Conservation (phyloP, 805 yeast genomes). For the Kregervanrija pseudodelftensis region DNA sequence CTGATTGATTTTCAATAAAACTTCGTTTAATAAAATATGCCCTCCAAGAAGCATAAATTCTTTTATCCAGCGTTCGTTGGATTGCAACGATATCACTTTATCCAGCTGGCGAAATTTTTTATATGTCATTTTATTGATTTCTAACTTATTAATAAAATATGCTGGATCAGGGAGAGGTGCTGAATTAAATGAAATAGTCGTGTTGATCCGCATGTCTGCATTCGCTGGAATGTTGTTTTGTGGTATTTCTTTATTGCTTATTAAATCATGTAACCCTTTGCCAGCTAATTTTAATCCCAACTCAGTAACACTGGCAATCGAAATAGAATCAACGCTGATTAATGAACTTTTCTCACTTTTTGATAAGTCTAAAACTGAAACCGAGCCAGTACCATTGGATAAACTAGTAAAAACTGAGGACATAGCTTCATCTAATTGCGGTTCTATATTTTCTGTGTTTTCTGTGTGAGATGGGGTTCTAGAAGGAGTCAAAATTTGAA, state of each 20-base stretch:
- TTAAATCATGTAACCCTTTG: constrained; percentile 13
- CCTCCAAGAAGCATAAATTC: constrained; percentile 77
- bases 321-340: no score
- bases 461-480: no score
- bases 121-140: constrained; percentile 32
- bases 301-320: constrained; percentile 16
- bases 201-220: no score
- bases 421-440: no score
- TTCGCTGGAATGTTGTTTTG: no score
- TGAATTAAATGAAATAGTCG: not conserved
- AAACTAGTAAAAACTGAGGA: no score
- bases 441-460: no score
- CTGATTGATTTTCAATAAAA: constrained; percentile 47
- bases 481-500: no score
- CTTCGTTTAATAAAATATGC: constrained; percentile 64
- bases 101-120: constrained; percentile 31
- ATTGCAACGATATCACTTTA: constrained; percentile 10
- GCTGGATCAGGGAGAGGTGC: not conserved
- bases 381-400: no score
- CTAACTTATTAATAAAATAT: constrained; percentile 33
- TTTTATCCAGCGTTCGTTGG: constrained; percentile 56
- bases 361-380: no score
- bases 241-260: no score
- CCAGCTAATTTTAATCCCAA: constrained; percentile 28
- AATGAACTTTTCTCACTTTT: no score